Evolutionary conservation across 352 stramenopile species (phyloP), one percentile per base, ranked within the genome.

Genomic region (Phytopythium helicoides): DNA sequence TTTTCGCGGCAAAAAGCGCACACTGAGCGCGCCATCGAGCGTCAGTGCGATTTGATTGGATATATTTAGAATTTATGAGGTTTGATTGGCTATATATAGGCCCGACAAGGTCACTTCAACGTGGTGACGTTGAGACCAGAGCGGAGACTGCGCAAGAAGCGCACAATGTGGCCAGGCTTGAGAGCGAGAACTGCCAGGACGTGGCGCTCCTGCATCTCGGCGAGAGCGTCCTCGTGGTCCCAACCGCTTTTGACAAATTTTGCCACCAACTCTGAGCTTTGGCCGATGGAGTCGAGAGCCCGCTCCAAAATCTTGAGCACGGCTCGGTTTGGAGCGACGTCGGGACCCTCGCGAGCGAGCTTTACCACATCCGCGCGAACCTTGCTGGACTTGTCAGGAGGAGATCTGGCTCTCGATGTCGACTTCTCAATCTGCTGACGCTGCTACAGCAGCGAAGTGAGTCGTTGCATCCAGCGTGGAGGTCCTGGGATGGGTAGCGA

Each of bases 181-280:
- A 58, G 48, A 4, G 10, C 37, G 9, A 19, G n/a, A 31, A 60
- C 31, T 36, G 37, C 26, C 40, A 36, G 12, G 40, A 47, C 39
- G 36, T 64, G 50, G 9, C 34, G 50, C 23, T 69, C 61, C 15
- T 56, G 18, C 47, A 69, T 56, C 19, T 47, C 61, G 31, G 25
- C 21, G 2, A 72, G 46, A 3, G 64, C 59, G 8, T 58, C 55
- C 4, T 68, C 9, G 33, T 69, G 51, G 33, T 73, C 52, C 64
- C 64, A 73, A 7, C 54, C 64, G 9, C 38, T 60, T 3, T 60
- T 42, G 6, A 57, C 42, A 25, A 63, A 52, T 11, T 44, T 18
- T 1, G n/a, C 14, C 14, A 66, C 16, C 18, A 73, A 31, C 5
- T 33, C 28, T 9, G 33, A 35, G 35, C 16, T 34, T 26, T 65